These are phyloP conservation scores for Tardiomyces digboiensis DNA, from an alignment of 1,139 yeast species.

Conservation along the genomic window DNA sequence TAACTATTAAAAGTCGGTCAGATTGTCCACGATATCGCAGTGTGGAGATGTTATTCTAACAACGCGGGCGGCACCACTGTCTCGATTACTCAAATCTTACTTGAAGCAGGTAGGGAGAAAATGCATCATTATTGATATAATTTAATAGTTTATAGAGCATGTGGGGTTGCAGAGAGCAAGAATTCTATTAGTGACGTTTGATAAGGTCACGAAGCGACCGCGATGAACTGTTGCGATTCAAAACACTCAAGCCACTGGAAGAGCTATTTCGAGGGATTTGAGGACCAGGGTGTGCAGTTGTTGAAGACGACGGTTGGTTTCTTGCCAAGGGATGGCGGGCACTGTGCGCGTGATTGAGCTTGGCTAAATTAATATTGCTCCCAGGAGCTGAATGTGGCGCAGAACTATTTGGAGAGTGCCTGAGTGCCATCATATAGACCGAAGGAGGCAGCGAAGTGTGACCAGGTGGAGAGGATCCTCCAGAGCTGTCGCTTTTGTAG, in stretches of 20 bases:
- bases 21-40: no score
- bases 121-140: no score
- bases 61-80: no score
- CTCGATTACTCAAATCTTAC: no score
- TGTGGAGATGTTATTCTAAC: no score
- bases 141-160: no score
- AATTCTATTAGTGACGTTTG: background rate
- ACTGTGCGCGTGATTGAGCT: background rate
- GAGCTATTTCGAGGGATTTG: background rate
- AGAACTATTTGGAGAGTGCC: background rate
- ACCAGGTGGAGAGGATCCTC: slow-evolving; percentile 1
- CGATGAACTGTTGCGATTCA: background rate
- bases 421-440: background rate
- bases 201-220: background rate
- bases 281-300: background rate
- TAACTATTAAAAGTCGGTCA: no score
- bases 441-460: background rate
- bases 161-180: no score
- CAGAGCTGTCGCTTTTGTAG: slow-evolving; percentile 2
- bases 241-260: background rate
- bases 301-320: no score
- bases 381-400: background rate
- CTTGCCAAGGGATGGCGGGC: background rate
- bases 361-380: background rate
- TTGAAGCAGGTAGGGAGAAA: no score